Percentiles rank a stretch among this genome's conserved stretches.
These are phyloP conservation scores for Endoconidiophora polonica DNA, from an alignment of 2,329 filamentous ascomycete species.

Conservation along the genomic window DNA sequence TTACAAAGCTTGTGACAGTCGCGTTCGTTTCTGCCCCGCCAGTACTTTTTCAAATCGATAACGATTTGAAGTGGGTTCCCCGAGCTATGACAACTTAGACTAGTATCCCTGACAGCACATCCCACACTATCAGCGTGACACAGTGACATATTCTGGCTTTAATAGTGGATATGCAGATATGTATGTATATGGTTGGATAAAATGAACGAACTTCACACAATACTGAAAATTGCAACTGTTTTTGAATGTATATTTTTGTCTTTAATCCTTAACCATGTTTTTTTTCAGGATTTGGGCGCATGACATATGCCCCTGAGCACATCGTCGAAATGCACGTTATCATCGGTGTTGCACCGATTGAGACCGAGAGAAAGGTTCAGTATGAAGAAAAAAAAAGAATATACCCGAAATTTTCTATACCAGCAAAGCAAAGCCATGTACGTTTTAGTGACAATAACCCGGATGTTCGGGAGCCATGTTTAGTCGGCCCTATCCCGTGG, in stretches of 20 bases:
- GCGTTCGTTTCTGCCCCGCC: neutral
- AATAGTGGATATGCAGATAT: neutral
- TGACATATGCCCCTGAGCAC: neutral
- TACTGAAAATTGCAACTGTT: neutral
- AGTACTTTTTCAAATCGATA: neutral
- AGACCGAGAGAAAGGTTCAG: neutral
- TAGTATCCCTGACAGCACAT: too few relatives aligned
- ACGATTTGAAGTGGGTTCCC: too few relatives aligned
- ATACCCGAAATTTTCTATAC: slow-evolving; percentile 9
- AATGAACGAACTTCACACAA: neutral
- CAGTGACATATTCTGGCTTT: neutral
- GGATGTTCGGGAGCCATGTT: slow-evolving; percentile 11
- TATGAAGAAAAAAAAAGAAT: slow-evolving; percentile 1
- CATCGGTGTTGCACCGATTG: neutral
- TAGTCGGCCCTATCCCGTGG: slow-evolving; percentile 12
- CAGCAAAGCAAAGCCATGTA: slow-evolving; percentile 7
- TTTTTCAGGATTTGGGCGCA: slow-evolving; percentile 1
- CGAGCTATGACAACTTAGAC: neutral
- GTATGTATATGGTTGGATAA: neutral
- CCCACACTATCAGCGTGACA: too few relatives aligned
- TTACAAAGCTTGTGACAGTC: neutral
- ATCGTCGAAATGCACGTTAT: slow-evolving; percentile 2
- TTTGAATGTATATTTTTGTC: neutral
- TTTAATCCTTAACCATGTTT: slow-evolving; percentile 6
- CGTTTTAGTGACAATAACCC: slow-evolving; percentile 7